Evolutionary conservation across 768 basidiomycete species (phyloP), one percentile per base, ranked within the genome.

Genomic region (Tremella mesenterica): DNA sequence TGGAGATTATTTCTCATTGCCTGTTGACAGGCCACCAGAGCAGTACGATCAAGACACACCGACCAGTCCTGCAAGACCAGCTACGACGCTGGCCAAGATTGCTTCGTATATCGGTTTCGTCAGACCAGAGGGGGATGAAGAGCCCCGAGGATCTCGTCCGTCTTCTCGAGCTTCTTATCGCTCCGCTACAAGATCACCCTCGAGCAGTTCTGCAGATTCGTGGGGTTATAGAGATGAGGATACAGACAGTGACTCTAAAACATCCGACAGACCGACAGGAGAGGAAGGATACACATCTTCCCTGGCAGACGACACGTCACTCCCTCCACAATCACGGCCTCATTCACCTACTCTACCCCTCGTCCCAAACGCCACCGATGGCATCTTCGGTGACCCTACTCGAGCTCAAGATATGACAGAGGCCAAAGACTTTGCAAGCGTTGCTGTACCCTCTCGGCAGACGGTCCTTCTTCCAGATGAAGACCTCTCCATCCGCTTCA

Each of bases 391-490:
- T 9, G 73, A 70, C 21, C 61, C 63, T 10, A 34, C 59, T 14
- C 18, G 47, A 10, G 45, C 53, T 16, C 52, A 57, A 16, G 64
- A 64, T 29, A 25, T 38, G 20, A 53, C 50, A 1, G 58, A 66
- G 34, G 52, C 59, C 12, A 67, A 63, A 33, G 58, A 63, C 21
- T 70, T 73, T 41, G 57, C 61, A n/a, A 58, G 60, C 23, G 52
- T 59, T 1, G 50, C 63, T 10, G 65, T 69, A 5, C 60, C 58
- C 7, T 73, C 71, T 1, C 78, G 88, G 52, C 95, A 99, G 74
- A 84, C 82, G 0, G 78, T 96, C 16, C 81, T 88, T 63, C 79
- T 96, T 14, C 77, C 82, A 2, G 93, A 97, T 63, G 95, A 99
- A 71, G 95, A 96, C 66, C 81, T 79, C 44, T 85, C 84, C 16